Evolutionary conservation across 2,329 filamentous ascomycete species (phyloP), one percentile per base, ranked within the genome.

Genomic region (Ustilaginoidea virens): DNA sequence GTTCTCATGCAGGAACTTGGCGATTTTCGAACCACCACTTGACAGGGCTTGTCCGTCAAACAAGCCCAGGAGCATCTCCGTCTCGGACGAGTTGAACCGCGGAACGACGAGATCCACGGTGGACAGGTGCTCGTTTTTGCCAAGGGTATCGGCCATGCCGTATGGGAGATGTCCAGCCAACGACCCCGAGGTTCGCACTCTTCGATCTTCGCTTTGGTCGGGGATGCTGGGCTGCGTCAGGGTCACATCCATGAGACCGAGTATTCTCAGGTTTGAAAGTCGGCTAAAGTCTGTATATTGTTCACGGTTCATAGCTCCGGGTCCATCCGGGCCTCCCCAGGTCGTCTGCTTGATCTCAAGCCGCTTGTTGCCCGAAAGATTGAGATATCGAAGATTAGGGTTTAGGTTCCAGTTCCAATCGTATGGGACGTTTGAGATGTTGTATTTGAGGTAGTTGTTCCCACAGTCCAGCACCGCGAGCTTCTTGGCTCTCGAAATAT

Each of bases 351-450:
- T 79, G 58, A 98, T 96, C 53, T 98, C 90, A 19, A 98, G 58
- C 28, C 87, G 75, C 53, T 93, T 94, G 58, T 98, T 98, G 29
- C 90, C 90, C 1, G 87, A 96, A 46, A 98, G 64, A 46, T 96
- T 98, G 37, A 98, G 74, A 47, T 92, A 98, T 37, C 86, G 80
- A 39, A 98, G 60, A 43, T 94, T 92, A 27, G 80, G 82, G 45
- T 98, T 98, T 65, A 90, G 81, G 47, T 96, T 96, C 90, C 90
- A 98, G 45, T 98, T 98, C 90, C 90, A 98, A 49, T 98, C 90
- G 48, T 98, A 98, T 0, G 87, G 90, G 65, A 92, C 93, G 46
- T 98, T 98, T 17, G 85, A 90, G 27, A 98, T 92, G 49, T 98
- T 98, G 66, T 98, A 98, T 53, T 96, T 98, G 33, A 98, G 63